Percentiles rank a stretch among this genome's conserved stretches.
These are phyloP conservation scores for Euryodendron excelsum DNA, from an alignment of 148 eudicot genomes.

Conservation along the genomic window DNA sequence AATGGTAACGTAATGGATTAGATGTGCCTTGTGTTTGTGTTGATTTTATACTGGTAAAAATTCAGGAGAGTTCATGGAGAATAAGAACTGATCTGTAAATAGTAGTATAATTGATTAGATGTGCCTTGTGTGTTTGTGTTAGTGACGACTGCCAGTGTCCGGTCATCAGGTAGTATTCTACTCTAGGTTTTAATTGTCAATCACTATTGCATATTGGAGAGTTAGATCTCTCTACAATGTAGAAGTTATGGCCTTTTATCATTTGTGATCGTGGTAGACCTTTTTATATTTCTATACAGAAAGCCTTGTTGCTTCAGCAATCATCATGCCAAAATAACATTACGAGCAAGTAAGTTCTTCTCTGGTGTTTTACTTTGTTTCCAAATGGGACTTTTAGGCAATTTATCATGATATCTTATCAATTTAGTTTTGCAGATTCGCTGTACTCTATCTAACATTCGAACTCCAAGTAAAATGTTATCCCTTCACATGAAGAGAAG, in stretches of 20 bases:
- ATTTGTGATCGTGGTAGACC: neutral
- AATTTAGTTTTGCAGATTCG: conserved; percentile 64
- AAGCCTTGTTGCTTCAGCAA: conserved; percentile 92
- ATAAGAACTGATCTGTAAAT: no score
- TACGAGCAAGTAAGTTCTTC: conserved; percentile 74
- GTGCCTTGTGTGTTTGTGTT: no score
- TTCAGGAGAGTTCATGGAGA: no score
- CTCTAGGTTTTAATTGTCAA: neutral
- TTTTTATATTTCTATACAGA: conserved; percentile 42
- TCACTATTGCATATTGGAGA: no score
- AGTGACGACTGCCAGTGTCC: no score
- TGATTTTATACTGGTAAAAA: no score
- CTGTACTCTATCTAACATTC: conserved; percentile 87
- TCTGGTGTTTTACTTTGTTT: conserved; percentile 14
- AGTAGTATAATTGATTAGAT: no score
- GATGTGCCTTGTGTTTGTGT: no score
- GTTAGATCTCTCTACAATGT: neutral
- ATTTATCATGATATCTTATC: conserved; percentile 22
- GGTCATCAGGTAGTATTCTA: no score
- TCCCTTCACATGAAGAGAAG: conserved; percentile 62
- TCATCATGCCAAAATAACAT: conserved; percentile 94
- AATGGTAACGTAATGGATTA: no score
- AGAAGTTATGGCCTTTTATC: neutral
- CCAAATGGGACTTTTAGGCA: neutral
- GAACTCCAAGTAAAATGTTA: conserved; percentile 72